Evolutionary conservation across 306 rosid species (phyloP), one percentile per base, ranked within the genome.

Genomic region (Sicyos edulis): DNA sequence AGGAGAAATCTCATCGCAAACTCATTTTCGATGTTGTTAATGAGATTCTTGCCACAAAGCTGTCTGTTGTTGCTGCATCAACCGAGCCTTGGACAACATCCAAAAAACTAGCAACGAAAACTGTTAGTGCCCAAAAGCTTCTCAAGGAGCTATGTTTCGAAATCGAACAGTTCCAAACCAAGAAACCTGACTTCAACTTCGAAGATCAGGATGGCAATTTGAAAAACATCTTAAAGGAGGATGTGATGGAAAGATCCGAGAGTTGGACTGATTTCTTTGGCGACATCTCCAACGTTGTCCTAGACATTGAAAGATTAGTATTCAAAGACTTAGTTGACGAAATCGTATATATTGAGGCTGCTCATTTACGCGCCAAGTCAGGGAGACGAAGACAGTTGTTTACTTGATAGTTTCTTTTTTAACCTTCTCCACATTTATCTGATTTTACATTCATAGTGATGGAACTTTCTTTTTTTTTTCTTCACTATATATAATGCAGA

Each of bases 291-390:
- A 88, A 84, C 17, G 40, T 80, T 10, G 96, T 88, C 57, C 79
- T 92, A 71, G 93, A 90, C 54, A 82, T 86, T 52, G 98, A 92
- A 83, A 74, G 96, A 74, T 75, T 76, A 66, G 78, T 92, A 58
- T 92, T 92, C 54, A 92, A 92, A 87, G 96, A 92, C 77, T 77
- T 92, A 47, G 85, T 92, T 49, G 85, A 82, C 20, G 98, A 92
- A 71, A 70, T 90, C 58, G 89, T 92, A 73, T 79, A 82, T 4
- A 95, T 96, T 8, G 93, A 86, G 83, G 86, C 88, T 15, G 83
- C 88, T 59, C 73, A 78, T 40, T 51, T 81, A 81, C 79, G 83
- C 55, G 77, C 83, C 81, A 92, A 84, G 85, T 80, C 88, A 29
- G 77, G 81, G 62, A 79, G 90, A 67, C 87, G 87, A 37, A 80